These are phyloP conservation scores for Globisporangium spinosum DNA, from an alignment of 352 stramenopile species.

Conservation along the genomic window DNA sequence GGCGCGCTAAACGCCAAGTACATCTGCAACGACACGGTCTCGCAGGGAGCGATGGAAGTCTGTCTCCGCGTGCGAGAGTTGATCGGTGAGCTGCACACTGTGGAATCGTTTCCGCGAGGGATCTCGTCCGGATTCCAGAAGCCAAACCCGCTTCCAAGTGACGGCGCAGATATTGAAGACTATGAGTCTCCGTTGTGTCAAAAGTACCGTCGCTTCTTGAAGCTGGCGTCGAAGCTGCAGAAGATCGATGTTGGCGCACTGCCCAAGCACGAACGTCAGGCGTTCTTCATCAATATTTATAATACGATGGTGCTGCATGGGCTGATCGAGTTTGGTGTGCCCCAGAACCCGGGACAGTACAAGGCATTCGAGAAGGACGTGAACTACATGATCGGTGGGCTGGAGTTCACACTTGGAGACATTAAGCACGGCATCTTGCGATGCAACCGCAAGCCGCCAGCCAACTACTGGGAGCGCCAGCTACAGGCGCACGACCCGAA, in stretches of 20 bases:
- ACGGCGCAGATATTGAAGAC: constrained; percentile 26
- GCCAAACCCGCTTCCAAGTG: constrained; percentile 23
- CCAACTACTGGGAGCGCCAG: constrained; percentile 86
- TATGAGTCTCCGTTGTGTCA: constrained; percentile 56
- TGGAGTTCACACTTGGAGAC: constrained; percentile 79
- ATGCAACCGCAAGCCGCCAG: constrained; percentile 85
- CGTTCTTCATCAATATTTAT: constrained; percentile 90
- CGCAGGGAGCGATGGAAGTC: constrained; percentile 61
- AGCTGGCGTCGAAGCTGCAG: constrained; percentile 59
- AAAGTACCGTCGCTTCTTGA: constrained; percentile 76
- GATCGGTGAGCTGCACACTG: constrained; percentile 62
- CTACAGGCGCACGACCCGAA: constrained; percentile 79
- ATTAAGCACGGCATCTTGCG: constrained; percentile 87
- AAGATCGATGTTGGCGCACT: constrained; percentile 66
- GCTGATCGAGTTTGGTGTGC: constrained; percentile 79
- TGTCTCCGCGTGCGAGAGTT: constrained; percentile 62
- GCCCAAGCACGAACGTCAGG: constrained; percentile 79
- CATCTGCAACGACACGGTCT: constrained; percentile 39
- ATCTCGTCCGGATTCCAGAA: constrained; percentile 66
- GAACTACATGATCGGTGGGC: constrained; percentile 65
- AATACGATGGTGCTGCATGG: constrained; percentile 87
- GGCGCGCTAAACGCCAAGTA: constrained; percentile 81
- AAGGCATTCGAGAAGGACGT: constrained; percentile 83
- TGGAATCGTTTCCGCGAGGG: constrained; percentile 59
- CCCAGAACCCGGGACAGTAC: constrained; percentile 83